These are phyloP conservation scores for Curvularia sp. DNA, from an alignment of 2,329 filamentous ascomycete genomes.

Conservation along the genomic window DNA sequence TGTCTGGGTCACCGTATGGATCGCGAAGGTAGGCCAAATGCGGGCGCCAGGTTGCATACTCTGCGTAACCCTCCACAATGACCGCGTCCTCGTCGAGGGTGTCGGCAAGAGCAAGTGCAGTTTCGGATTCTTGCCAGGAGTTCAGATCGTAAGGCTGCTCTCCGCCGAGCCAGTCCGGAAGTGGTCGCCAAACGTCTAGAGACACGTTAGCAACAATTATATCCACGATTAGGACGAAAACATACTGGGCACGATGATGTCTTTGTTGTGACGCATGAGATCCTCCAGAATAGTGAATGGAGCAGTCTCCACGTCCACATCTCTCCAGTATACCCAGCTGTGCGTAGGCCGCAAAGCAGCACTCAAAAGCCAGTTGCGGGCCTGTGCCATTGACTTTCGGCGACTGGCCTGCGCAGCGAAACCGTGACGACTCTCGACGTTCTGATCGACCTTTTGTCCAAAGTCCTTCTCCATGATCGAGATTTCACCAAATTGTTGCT, in stretches of 20 bases:
- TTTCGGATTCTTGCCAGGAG: conserved; percentile 99
- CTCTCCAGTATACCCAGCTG: conserved; percentile 99
- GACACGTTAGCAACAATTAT: conserved; percentile 25
- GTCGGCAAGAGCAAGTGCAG: conserved; percentile 88
- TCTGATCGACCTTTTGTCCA: conserved; percentile 95
- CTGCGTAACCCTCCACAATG: conserved; percentile 97
- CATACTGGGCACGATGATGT: conserved; percentile 94
- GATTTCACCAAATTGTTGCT: conserved; percentile 90
- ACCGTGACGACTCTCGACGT: conserved; percentile 95
- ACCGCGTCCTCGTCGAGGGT: conserved; percentile 97
- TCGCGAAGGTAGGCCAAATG: conserved; percentile 96
- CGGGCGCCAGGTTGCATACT: conserved; percentile 97
- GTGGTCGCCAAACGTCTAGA: conserved; percentile 88
- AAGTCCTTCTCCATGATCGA: conserved; percentile 99
- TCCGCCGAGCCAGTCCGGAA: conserved; percentile 97
- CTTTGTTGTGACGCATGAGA: conserved; percentile 98
- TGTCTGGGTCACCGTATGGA: conserved; percentile 95
- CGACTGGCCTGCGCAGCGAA: conserved; percentile 94
- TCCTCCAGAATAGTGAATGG: conserved; percentile 97
- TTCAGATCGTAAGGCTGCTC: conserved; percentile 99
- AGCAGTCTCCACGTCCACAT: conserved; percentile 97
- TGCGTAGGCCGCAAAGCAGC: conserved; percentile 92
- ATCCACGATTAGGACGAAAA: not conserved
- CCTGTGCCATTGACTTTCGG: conserved; percentile 97
- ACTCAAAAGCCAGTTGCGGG: conserved; percentile 94